These are phyloP conservation scores for slime mould (Dictyostelium discoideum) DNA, from an alignment of 78 protist genomes.

Conservation along the genomic window DNA sequence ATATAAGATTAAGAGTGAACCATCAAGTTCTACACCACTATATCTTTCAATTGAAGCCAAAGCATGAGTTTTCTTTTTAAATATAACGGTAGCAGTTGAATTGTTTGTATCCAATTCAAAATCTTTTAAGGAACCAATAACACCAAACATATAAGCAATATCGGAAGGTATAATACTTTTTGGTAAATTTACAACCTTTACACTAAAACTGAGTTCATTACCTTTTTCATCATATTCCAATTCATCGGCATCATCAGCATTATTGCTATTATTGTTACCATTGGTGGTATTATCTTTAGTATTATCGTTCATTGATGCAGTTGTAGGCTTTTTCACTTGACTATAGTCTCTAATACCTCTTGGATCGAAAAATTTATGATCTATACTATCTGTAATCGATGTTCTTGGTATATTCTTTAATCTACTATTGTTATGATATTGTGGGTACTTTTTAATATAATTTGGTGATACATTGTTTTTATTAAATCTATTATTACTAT, in stretches of 20 bases:
- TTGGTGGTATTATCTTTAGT: too few relatives aligned
- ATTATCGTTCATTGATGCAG: background rate
- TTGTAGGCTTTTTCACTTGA: constrained; percentile 19
- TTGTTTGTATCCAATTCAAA: constrained; percentile 25
- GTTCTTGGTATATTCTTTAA: background rate
- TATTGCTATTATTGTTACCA: background rate
- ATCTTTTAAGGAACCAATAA: constrained; percentile 45
- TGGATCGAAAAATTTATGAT: constrained; percentile 66
- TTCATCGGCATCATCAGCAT: constrained; percentile 16
- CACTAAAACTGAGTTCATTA: background rate
- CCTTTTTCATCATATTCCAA: constrained; percentile 17
- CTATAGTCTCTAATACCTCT: constrained; percentile 72
- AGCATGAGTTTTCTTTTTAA: constrained; percentile 22
- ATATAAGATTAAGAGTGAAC: background rate
- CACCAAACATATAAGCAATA: constrained; percentile 12
- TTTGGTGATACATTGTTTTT: background rate
- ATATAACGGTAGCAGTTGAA: constrained; percentile 21
- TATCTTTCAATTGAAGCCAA: constrained; percentile 52
- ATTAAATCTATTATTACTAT: background rate
- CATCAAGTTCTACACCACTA: constrained; percentile 36
- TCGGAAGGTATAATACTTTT: constrained; percentile 11
- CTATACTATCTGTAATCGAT: constrained; percentile 20
- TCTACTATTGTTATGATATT: background rate
- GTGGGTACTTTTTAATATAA: background rate
- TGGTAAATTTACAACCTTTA: constrained; percentile 38